Evolutionary conservation across 805 yeast genomes (phyloP).

Genomic region (Hanseniaspora taiwanica): DNA sequence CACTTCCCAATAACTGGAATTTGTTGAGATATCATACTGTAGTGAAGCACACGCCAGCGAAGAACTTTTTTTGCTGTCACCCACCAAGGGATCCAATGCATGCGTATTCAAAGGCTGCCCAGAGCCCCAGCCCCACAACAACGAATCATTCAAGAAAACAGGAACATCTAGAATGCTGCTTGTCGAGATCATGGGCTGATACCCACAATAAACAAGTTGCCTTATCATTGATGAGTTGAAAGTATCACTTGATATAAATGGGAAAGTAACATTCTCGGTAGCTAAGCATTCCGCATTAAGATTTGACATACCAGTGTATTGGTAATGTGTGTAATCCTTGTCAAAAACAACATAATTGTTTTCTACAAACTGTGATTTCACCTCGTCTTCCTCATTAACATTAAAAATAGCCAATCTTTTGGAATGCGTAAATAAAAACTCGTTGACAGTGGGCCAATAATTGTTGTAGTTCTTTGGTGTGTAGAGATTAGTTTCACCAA

Average conservation of each 20-base stretch:
- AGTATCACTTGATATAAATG: neutral
- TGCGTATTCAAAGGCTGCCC: conserved; percentile 32
- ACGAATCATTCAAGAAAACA: conserved; percentile 21
- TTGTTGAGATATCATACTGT: conserved; percentile 10
- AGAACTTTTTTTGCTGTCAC: conserved; percentile 11
- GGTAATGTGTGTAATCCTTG: neutral
- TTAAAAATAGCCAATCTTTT: neutral
- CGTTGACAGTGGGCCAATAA: neutral
- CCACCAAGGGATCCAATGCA: conserved; percentile 6
- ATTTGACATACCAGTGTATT: neutral
- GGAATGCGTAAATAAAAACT: neutral
- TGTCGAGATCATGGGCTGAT: conserved; percentile 47
- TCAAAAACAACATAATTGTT: neutral
- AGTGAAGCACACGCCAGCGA: conserved; percentile 8
- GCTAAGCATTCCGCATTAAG: neutral
- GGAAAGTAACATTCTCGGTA: neutral
- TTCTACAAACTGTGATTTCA: neutral
- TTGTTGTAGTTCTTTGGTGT: neutral
- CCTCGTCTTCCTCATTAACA: neutral
- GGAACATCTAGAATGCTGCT: conserved; percentile 21
- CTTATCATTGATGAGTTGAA: conserved; percentile 14
- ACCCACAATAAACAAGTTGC: conserved; percentile 41
- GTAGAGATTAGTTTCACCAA: neutral
- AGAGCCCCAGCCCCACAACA: conserved; percentile 66
- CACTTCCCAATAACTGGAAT: conserved; percentile 44